Percentiles rank a stretch among this genome's conserved stretches.
Evolutionary conservation across 345 rosid species (phyloP).

Genomic region (Linum usitatissimum): DNA sequence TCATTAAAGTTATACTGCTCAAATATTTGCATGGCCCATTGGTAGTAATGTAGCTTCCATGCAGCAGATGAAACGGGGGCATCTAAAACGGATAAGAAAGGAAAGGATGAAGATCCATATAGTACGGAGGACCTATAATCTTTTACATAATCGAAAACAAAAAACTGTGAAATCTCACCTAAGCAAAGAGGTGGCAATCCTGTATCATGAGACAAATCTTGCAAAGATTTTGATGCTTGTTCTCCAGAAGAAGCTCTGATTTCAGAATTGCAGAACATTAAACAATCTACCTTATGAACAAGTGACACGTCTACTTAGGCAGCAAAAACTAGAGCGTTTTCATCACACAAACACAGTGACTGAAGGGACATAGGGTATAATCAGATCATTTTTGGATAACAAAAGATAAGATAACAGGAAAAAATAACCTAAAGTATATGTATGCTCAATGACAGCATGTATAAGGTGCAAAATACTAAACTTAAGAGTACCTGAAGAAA

Average conservation of each 20-base stretch:
- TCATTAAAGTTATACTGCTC: slow-evolving; percentile 78
- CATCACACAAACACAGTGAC: not conserved
- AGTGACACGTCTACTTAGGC: not conserved
- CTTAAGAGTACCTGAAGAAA: slow-evolving; percentile 63
- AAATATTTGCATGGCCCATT: slow-evolving; percentile 96
- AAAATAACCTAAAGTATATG: not conserved
- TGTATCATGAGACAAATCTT: slow-evolving; percentile 56
- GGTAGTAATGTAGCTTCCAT: slow-evolving; percentile 94
- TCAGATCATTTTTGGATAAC: not conserved
- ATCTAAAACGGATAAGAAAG: slow-evolving; percentile 27
- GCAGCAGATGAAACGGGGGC: slow-evolving; percentile 40
- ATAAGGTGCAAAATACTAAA: not conserved
- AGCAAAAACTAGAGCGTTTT: not conserved
- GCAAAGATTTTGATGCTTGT: slow-evolving; percentile 65
- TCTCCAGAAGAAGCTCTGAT: slow-evolving; percentile 84
- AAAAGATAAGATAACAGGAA: not conserved
- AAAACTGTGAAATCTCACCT: slow-evolving; percentile 33
- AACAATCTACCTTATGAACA: slow-evolving; percentile 63
- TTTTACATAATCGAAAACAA: not conserved
- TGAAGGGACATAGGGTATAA: not conserved
- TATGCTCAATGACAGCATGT: not conserved
- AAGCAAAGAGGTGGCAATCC: slow-evolving; percentile 52
- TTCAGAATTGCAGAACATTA: not conserved
- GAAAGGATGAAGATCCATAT: not conserved
- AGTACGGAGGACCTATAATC: not conserved